These are phyloP conservation scores for Penstemon eatonii DNA, from an alignment of 257 asterid species.

Conservation along the genomic window DNA sequence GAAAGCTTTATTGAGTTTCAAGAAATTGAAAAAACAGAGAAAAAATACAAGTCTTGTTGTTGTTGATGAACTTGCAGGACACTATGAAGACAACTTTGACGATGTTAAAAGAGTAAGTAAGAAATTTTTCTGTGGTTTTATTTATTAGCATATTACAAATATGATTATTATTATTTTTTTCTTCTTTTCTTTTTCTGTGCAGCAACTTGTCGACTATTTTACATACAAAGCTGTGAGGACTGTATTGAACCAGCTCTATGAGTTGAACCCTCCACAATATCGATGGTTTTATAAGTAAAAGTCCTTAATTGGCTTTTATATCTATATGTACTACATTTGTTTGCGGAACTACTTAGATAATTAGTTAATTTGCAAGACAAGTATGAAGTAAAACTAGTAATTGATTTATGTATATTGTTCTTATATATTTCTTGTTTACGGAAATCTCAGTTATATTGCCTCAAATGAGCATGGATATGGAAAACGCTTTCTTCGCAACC, in stretches of 20 bases:
- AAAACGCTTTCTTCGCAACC: conserved; percentile 66
- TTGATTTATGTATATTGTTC: not conserved
- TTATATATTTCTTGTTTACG: conserved; percentile 10
- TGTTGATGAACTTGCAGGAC: conserved; percentile 54
- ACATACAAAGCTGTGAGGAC: conserved; percentile 95
- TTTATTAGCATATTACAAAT: not conserved
- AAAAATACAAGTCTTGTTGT: conserved; percentile 41
- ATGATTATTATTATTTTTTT: too few relatives aligned
- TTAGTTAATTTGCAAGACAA: not conserved
- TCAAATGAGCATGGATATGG: conserved; percentile 64
- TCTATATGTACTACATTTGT: not conserved
- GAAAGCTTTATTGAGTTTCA: conserved; percentile 37
- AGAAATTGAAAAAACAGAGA: conserved; percentile 37
- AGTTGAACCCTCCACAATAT: conserved; percentile 86
- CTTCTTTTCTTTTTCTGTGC: conserved; percentile 28
- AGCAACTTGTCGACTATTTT: conserved; percentile 75
- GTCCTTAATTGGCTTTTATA: conserved; percentile 19
- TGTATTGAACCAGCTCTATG: conserved; percentile 79
- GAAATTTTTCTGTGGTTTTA: not conserved
- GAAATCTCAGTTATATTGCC: conserved; percentile 47
- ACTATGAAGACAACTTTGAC: conserved; percentile 61
- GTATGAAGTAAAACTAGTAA: too few relatives aligned
- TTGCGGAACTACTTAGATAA: not conserved
- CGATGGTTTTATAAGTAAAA: conserved; percentile 81
- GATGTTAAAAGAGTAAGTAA: conserved; percentile 62